Evolutionary conservation across 345 rosid species (phyloP).

Genomic region (Lumnitzera racemosa): DNA sequence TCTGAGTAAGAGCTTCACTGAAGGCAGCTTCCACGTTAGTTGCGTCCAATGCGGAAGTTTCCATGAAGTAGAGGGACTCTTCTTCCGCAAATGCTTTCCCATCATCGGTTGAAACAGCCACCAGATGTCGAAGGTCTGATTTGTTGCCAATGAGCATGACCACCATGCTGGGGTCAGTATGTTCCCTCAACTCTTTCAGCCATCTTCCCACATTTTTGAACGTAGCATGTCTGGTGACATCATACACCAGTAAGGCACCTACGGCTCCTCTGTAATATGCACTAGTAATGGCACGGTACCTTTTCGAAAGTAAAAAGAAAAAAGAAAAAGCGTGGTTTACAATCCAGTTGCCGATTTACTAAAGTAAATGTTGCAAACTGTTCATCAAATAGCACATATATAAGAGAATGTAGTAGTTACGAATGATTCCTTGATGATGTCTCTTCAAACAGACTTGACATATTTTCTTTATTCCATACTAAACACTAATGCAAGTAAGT

Average conservation of each 20-base stretch:
- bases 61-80: slow-evolving; percentile 46
- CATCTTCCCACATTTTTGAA: slow-evolving; percentile 47
- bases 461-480: too few relatives aligned
- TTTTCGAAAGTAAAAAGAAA: background rate
- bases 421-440: too few relatives aligned
- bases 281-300: slow-evolving; percentile 53
- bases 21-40: slow-evolving; percentile 45
- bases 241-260: slow-evolving; percentile 13
- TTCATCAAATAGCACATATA: too few relatives aligned
- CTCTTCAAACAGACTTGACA: too few relatives aligned
- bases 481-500: too few relatives aligned
- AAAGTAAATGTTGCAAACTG: too few relatives aligned
- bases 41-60: slow-evolving; percentile 48
- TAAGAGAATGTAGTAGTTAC: too few relatives aligned
- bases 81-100: slow-evolving; percentile 39
- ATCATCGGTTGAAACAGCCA: slow-evolving; percentile 44
- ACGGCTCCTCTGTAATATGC: slow-evolving; percentile 55
- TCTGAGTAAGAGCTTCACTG: slow-evolving; percentile 42
- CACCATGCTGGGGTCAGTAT: slow-evolving; percentile 49
- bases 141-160: slow-evolving; percentile 35
- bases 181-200: slow-evolving; percentile 44
- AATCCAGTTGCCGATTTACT: too few relatives aligned
- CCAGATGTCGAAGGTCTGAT: slow-evolving; percentile 25
- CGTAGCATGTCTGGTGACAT: slow-evolving; percentile 41
- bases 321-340: too few relatives aligned